Evolutionary conservation across 2,329 filamentous ascomycete species (phyloP).

Genomic region (Myriosclerotinia duriaeana): DNA sequence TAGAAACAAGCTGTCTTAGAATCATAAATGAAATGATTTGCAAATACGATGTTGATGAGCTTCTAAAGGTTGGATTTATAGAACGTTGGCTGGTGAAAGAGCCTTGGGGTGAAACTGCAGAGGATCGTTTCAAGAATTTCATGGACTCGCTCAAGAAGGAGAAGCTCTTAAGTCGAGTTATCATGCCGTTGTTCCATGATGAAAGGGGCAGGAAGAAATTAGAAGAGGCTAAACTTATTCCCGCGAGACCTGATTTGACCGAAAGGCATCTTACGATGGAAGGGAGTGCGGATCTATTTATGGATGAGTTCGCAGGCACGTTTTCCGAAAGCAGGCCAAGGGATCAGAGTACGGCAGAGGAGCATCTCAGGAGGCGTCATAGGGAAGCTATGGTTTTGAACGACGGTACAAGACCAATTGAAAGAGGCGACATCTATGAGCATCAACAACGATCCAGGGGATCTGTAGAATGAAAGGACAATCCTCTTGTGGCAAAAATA

Average conservation of each 20-base stretch:
- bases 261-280: slow-evolving; percentile 45
- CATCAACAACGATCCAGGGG: slow-evolving; percentile 26
- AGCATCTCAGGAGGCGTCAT: slow-evolving; percentile 70
- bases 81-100: slow-evolving; percentile 74
- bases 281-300: slow-evolving; percentile 52
- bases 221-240: slow-evolving; percentile 36
- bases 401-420: slow-evolving; percentile 75
- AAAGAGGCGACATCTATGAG: slow-evolving; percentile 76
- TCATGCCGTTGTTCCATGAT: slow-evolving; percentile 43
- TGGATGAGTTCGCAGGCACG: slow-evolving; percentile 37
- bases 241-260: slow-evolving; percentile 17
- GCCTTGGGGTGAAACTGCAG: slow-evolving; percentile 61
- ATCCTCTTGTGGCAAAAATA: background rate
- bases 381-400: slow-evolving; percentile 90
- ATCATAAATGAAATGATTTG: slow-evolving; percentile 48
- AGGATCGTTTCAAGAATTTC: slow-evolving; percentile 56
- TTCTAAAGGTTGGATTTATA: slow-evolving; percentile 65
- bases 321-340: slow-evolving; percentile 43
- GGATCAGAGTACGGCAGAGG: slow-evolving; percentile 64
- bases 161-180: slow-evolving; percentile 47
- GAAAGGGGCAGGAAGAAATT: slow-evolving; percentile 34
- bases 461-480: background rate
- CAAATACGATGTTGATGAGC: slow-evolving; percentile 56
- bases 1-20: slow-evolving; percentile 60
- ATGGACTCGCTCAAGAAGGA: slow-evolving; percentile 35